Percentiles rank a stretch among this genome's conserved stretches.
Evolutionary conservation across 192 early-diverging fungal genomes (phyloP).

Genomic region (Podila clonocystis): DNA sequence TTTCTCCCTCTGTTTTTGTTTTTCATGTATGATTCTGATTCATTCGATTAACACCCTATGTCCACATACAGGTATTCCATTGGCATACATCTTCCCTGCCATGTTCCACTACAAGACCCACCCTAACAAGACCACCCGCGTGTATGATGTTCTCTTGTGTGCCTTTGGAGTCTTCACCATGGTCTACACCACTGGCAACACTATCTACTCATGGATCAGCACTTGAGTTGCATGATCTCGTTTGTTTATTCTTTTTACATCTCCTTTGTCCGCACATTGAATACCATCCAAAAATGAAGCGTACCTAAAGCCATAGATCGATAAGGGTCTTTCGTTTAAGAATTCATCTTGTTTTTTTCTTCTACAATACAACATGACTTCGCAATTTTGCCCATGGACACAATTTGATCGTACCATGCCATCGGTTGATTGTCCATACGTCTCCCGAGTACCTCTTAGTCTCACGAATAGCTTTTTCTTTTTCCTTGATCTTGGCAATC

Average conservation of each 20-base stretch:
- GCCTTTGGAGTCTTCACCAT: slow-evolving; percentile 77
- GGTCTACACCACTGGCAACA: slow-evolving; percentile 85
- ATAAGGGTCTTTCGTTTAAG: too few species aligned
- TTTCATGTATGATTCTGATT: not conserved
- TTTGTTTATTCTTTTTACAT: not conserved
- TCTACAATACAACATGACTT: too few species aligned
- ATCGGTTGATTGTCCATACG: too few species aligned
- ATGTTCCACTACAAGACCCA: slow-evolving; percentile 81
- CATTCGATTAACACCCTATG: not conserved
- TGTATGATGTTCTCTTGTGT: slow-evolving; percentile 69
- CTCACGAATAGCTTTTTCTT: too few species aligned
- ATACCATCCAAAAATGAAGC: too few species aligned
- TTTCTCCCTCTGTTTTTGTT: not conserved
- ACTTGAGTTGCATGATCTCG: not conserved
- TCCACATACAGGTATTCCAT: slow-evolving; percentile 60
- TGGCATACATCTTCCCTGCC: slow-evolving; percentile 88
- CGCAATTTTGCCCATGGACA: too few species aligned
- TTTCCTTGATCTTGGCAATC: too few species aligned
- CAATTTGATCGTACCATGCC: too few species aligned
- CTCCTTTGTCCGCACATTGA: not conserved
- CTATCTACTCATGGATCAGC: slow-evolving; percentile 68
- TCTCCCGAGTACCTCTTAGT: too few species aligned
- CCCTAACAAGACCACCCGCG: slow-evolving; percentile 59
- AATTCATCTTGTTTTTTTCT: too few species aligned
- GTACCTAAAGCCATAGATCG: too few species aligned